phyloP scores from a whole-genome alignment of 345 rosid species.

The Lenwebbia sp. region DNA sequence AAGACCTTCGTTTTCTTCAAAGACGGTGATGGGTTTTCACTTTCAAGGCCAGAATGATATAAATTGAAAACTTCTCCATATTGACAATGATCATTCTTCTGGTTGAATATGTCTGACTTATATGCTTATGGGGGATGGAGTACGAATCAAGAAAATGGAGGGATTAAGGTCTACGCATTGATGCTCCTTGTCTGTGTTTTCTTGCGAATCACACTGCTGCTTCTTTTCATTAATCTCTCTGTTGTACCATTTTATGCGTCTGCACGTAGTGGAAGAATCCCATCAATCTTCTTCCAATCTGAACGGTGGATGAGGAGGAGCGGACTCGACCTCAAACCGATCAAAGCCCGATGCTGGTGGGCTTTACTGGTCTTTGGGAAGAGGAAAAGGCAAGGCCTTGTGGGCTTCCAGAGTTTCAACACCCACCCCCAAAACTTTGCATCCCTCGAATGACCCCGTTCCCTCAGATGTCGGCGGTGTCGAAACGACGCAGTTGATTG shows the following conservation, averaged over 20 bases:
- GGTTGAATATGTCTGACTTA: background rate
- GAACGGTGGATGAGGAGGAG: background rate
- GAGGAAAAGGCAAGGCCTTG: background rate
- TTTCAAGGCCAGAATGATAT: too few relatives aligned
- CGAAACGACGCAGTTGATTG: background rate
- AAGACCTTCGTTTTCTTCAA: too few relatives aligned
- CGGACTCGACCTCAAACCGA: background rate
- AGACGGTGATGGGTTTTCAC: too few relatives aligned
- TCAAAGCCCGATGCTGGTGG: background rate
- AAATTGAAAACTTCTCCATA: background rate
- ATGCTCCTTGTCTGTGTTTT: background rate
- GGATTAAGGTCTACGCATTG: background rate
- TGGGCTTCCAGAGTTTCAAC: background rate
- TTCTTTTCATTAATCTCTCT: background rate
- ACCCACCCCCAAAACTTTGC: background rate
- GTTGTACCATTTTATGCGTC: background rate
- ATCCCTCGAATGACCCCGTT: background rate
- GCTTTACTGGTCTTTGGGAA: background rate
- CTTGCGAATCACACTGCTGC: background rate
- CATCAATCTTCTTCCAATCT: background rate
- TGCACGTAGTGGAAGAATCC: background rate
- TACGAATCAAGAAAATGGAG: background rate
- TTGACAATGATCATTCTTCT: background rate
- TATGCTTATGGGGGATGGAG: background rate
- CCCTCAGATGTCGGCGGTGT: too few relatives aligned